Evolutionary conservation across 2,329 filamentous ascomycete species (phyloP).

Genomic region (Talaromyces sp.): DNA sequence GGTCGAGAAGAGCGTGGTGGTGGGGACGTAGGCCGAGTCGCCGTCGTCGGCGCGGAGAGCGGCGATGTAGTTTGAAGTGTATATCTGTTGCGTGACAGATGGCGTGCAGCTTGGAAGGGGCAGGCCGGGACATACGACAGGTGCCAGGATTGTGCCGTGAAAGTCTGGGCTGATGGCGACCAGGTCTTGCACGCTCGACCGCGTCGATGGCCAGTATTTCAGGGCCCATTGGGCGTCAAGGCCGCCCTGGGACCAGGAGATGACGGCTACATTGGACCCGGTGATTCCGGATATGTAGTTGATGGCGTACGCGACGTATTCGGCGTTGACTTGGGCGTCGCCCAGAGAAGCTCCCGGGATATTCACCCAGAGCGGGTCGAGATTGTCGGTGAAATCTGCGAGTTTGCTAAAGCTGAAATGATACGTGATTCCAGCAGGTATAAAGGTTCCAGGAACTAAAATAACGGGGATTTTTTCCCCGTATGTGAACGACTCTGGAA

Average conservation of each 20-base stretch:
- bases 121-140: background rate
- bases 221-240: slow-evolving; percentile 53
- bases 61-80: slow-evolving; percentile 39
- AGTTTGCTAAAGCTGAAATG: slow-evolving; percentile 47
- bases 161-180: slow-evolving; percentile 52
- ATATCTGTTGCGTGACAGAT: slow-evolving; percentile 44
- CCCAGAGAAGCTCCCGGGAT: slow-evolving; percentile 43
- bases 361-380: slow-evolving; percentile 53
- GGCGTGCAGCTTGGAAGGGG: slow-evolving; percentile 19
- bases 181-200: slow-evolving; percentile 43
- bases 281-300: slow-evolving; percentile 32
- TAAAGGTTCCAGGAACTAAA: slow-evolving; percentile 50
- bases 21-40: slow-evolving; percentile 51
- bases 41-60: slow-evolving; percentile 41
- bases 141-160: slow-evolving; percentile 28
- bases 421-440: slow-evolving; percentile 43
- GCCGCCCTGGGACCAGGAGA: slow-evolving; percentile 54
- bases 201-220: slow-evolving; percentile 53
- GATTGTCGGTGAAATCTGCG: slow-evolving; percentile 38
- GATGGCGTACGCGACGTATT: slow-evolving; percentile 55
- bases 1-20: slow-evolving; percentile 48
- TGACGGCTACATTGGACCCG: slow-evolving; percentile 36
- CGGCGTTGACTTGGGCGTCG: slow-evolving; percentile 49
- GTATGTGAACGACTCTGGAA: slow-evolving; percentile 45
- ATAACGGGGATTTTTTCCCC: slow-evolving; percentile 45